Evolutionary conservation across 1,284 basidiomycete genomes (phyloP), one percentile per base, ranked within the genome.

Genomic region (Trichosporon coremiiforme): DNA sequence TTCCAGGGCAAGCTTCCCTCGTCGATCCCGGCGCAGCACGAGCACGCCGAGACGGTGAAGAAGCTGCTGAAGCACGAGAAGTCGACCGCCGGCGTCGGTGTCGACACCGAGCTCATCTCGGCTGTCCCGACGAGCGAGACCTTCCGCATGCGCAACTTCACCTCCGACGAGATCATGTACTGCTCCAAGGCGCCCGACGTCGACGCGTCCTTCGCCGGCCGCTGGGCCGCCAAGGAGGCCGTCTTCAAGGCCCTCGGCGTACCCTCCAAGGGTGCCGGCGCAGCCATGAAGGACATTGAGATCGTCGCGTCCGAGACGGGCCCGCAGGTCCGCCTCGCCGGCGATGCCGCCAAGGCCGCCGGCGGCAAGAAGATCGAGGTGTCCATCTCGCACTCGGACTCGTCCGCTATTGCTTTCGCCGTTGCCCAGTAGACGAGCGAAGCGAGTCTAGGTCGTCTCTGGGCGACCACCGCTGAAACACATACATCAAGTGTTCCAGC

Each of bases 171-270:
- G 86, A 88, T 91, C 76, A 85, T 87, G 15, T 98, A 98, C 86
- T 98, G 96, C 85, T 86, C 86, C 67, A 78, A 88, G n/a, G 94
- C 98, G 78, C 90, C 97, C 0, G 92, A 93, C 71, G 90, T 93
- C 20, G 84, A 88, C 0, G 91, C 96, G 3, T 98, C 95, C 9
- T 95, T 97, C 81, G 95, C 95, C 47, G 95, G 93, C 66, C 91
- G 95, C 74, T 99, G 97, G 95, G 93, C 90, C 64, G 95, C 94
- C 65, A 98, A 98, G 84, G 97, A 99, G 84, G 96, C 95, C 10
- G 92, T 95, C 71, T 98, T 99, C 90, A 99, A 99, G 86, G 92
- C 94, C n/a, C 88, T 99, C 15, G 92, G 93, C 38, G 91, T 95
- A 53, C 86, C 90, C 22, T 94, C 93, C 5, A 92, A 95, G 84